Percentiles rank a stretch among this genome's conserved stretches.
These are phyloP conservation scores for Solanum clarkiae DNA, from an alignment of 257 asterid species.

Conservation along the genomic window DNA sequence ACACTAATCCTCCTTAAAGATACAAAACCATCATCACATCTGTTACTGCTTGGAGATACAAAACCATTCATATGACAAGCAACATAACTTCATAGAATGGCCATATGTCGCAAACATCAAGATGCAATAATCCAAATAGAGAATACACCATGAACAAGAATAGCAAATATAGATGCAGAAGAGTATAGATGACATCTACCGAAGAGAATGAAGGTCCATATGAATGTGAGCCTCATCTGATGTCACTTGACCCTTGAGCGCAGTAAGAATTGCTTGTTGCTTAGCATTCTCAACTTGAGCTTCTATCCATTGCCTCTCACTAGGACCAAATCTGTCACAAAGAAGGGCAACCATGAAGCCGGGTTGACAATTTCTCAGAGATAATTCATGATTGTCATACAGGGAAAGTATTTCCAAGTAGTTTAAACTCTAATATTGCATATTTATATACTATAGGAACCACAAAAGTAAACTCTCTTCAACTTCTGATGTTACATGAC, in stretches of 20 bases:
- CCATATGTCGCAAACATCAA: neutral
- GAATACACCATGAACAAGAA: neutral
- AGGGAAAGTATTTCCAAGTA: neutral
- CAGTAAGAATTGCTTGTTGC: conserved; percentile 80
- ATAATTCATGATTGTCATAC: neutral
- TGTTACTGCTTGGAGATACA: neutral
- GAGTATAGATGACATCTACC: conserved; percentile 27
- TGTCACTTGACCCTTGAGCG: conserved; percentile 91
- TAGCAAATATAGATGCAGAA: neutral
- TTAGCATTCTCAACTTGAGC: conserved; percentile 98
- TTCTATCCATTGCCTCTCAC: conserved; percentile 98
- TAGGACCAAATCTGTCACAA: conserved; percentile 75
- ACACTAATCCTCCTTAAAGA: neutral
- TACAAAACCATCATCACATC: too few species aligned
- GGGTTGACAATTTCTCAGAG: neutral
- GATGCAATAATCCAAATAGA: neutral
- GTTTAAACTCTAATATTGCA: neutral
- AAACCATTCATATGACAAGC: neutral
- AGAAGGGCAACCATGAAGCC: conserved; percentile 10
- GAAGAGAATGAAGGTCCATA: conserved; percentile 94
- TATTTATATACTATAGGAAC: neutral
- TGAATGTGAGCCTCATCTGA: conserved; percentile 99
- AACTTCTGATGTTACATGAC: neutral
- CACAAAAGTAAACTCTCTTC: neutral
- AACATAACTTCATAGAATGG: neutral